Evolutionary conservation across 805 yeast genomes (phyloP), one percentile per base, ranked within the genome.

Genomic region (Yarrowia osloensis): DNA sequence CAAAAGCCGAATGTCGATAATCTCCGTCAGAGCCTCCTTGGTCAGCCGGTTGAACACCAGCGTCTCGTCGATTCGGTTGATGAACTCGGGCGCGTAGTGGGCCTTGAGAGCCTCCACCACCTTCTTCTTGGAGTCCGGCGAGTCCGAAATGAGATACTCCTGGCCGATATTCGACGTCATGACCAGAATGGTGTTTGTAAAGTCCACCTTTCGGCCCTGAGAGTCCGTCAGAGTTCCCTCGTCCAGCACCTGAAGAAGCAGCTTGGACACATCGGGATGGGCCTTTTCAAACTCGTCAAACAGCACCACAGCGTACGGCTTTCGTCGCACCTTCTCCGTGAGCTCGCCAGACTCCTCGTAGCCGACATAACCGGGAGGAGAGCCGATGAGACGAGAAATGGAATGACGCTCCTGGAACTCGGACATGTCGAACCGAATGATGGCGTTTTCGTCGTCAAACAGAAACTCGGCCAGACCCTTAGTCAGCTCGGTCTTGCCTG

Each of bases 281-380:
- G 99, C 98, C 77, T 94, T 94, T 74, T 94, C 99, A 77, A 94
- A 91, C 79, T 94, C 99, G 77, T 94, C 99, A 76, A 94, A 95
- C 68, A 94, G 79, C 1, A 94, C 89, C 29, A 94, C 97, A 0
- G 98, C 84, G 72, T 94, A 94, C 9, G 99, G 99, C 74, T 92
- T 93, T 73, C 98, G 85, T 75, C 97, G 85, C 11, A 95, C 96
- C 6, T 97, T 97, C 77, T 95, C 98, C 0, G 99, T 95, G 70
- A 95, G 81, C 77, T 95, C 98, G 63, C 99, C 99, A 44, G 85
- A 81, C 73, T 90, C 95, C 74, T 94, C 99, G 78, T 92, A 93
- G 66, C 97, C 95, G 24, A 94, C 97, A 76, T 94, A 94, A 8
- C 98, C 98, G 33, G 99, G 99, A 5, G 99, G 99, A 0, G 98